Conservation (phyloP, 108 stramenopile species). For the Parietichytrium sp. region DNA sequence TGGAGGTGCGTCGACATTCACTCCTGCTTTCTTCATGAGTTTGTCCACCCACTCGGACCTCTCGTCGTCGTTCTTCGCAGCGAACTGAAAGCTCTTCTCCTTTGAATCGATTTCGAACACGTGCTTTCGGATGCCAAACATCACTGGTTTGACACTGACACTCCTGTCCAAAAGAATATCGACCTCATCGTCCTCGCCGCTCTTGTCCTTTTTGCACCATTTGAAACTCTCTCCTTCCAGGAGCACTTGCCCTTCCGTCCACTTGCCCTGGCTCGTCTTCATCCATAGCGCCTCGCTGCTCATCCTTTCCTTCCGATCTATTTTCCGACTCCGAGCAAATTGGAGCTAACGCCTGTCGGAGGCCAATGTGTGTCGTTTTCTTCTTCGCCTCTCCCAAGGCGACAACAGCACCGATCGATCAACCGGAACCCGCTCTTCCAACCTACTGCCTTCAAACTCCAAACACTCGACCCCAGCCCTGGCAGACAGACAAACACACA, state of each 20-base stretch:
- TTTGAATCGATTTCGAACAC: background rate
- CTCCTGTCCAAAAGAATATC: background rate
- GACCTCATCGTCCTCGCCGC: background rate
- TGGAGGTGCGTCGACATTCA: background rate
- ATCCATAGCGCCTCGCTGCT: background rate
- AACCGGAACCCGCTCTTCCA: no score
- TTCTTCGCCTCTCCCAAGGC: no score
- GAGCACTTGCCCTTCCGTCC: background rate
- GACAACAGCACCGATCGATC: no score
- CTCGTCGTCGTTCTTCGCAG: background rate
- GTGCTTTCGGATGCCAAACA: conserved; percentile 15
- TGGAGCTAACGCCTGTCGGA: no score
- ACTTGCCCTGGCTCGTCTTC: background rate
- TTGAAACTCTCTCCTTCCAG: background rate
- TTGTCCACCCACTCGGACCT: background rate
- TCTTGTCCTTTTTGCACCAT: background rate
- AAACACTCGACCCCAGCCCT: no score
- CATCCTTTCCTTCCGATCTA: no score
- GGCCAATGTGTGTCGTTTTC: no score
- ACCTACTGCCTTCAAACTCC: no score
- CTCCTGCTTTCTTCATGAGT: background rate
- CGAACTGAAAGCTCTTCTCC: background rate
- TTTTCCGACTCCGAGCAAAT: no score
- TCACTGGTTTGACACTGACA: background rate
- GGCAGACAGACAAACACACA: no score